Conservation (phyloP, 805 yeast genomes). For the Candida methanosorbosa region DNA sequence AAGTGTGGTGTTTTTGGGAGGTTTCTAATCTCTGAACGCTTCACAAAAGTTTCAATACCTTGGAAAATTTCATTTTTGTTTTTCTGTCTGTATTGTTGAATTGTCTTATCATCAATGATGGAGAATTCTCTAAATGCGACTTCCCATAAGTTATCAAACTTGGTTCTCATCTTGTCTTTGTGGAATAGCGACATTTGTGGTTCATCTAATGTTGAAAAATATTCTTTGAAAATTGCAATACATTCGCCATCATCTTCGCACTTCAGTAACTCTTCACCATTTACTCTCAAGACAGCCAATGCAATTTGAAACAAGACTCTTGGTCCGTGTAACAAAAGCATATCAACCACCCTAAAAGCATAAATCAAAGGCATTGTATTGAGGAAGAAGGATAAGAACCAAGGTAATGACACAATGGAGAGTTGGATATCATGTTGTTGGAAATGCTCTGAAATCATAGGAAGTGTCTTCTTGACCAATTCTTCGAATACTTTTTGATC, state of each 20-base stretch:
- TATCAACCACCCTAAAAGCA: conserved; percentile 87
- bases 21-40: conserved; percentile 84
- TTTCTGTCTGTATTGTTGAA: conserved; percentile 59
- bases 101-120: conserved; percentile 65
- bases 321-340: conserved; percentile 84
- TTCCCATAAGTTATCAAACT: conserved; percentile 83
- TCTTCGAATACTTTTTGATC: conserved; percentile 94
- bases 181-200: conserved; percentile 65
- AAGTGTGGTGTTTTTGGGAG: conserved; percentile 66
- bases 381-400: conserved; percentile 88
- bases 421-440: conserved; percentile 75
- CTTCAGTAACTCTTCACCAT: conserved; percentile 73
- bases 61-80: conserved; percentile 71
- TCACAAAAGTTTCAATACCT: conserved; percentile 85
- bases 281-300: conserved; percentile 78
- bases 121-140: conserved; percentile 90
- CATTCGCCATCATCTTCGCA: conserved; percentile 91
- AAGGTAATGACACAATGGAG: conserved; percentile 88
- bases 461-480: conserved; percentile 83
- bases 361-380: conserved; percentile 92
- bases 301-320: conserved; percentile 88
- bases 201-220: conserved; percentile 68
- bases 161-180: conserved; percentile 59
- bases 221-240: conserved; percentile 75
- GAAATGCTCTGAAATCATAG: conserved; percentile 79